phyloP scores from a whole-genome alignment of 1,139 yeast species.

The Sugiyamaella novakii region DNA sequence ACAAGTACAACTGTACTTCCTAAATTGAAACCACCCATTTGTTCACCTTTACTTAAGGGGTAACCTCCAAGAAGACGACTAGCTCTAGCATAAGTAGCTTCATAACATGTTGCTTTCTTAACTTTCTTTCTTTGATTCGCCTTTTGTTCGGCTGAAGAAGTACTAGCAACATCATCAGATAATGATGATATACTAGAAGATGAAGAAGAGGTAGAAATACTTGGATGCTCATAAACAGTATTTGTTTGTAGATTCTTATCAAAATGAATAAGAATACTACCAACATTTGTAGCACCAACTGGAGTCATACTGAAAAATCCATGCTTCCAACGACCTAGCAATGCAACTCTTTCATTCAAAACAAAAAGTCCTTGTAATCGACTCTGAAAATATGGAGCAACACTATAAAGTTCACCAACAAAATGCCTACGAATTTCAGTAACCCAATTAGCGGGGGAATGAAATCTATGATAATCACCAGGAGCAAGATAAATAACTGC shows the following conservation, averaged over 20 bases:
- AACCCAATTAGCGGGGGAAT: slow-evolving; percentile 97
- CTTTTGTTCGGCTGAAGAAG: slow-evolving; percentile 16
- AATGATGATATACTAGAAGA: slow-evolving; percentile 13
- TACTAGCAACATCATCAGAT: background rate
- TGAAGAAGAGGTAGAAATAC: slow-evolving; percentile 13
- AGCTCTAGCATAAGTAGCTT: slow-evolving; percentile 87
- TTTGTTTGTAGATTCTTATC: slow-evolving; percentile 91
- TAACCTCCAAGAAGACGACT: slow-evolving; percentile 80
- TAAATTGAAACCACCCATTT: slow-evolving; percentile 94
- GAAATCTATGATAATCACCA: slow-evolving; percentile 97
- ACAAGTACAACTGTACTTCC: slow-evolving; percentile 96
- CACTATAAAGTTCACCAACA: slow-evolving; percentile 93
- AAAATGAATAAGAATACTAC: slow-evolving; percentile 87
- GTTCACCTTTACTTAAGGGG: slow-evolving; percentile 89
- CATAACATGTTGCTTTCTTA: slow-evolving; percentile 82
- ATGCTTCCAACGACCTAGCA: slow-evolving; percentile 93
- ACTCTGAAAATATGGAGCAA: slow-evolving; percentile 93
- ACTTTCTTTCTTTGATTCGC: slow-evolving; percentile 38
- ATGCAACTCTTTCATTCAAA: slow-evolving; percentile 91
- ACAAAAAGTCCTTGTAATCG: slow-evolving; percentile 86
- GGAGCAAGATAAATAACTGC: slow-evolving; percentile 96
- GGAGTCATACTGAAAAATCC: slow-evolving; percentile 99
- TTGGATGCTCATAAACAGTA: slow-evolving; percentile 57
- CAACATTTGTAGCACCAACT: slow-evolving; percentile 98
- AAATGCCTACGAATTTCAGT: slow-evolving; percentile 91